These are phyloP conservation scores for Ceratobasidium sp. DNA, from an alignment of 1,284 basidiomycete genomes.

Conservation along the genomic window DNA sequence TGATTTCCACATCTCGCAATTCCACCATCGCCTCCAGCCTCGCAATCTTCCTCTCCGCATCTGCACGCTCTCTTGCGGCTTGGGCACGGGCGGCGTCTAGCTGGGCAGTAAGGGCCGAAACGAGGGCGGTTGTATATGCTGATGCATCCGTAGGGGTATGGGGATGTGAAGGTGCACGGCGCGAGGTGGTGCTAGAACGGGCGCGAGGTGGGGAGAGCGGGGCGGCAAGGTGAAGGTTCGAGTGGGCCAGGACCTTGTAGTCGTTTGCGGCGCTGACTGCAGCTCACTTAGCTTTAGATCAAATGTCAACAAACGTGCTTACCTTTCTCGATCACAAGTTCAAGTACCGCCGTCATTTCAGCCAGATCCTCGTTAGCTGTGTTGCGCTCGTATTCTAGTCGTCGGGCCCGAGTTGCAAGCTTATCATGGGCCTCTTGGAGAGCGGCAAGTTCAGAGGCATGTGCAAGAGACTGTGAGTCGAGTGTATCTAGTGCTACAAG, in stretches of 20 bases:
- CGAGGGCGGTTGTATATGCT: constrained; percentile 31
- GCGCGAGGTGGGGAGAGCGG: constrained; percentile 30
- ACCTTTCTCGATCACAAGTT: constrained; percentile 41
- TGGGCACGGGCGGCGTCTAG: constrained; percentile 30
- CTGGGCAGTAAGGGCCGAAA: constrained; percentile 25
- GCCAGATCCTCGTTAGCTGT: constrained; percentile 36
- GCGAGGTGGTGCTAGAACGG: not conserved
- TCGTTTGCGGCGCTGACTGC: constrained; percentile 39
- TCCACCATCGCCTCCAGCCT: constrained; percentile 35
- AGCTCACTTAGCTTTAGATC: not conserved
- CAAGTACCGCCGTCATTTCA: constrained; percentile 39
- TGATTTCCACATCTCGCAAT: constrained; percentile 30
- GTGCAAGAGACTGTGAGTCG: constrained; percentile 24
- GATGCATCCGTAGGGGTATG: constrained; percentile 13
- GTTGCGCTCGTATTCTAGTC: constrained; percentile 40
- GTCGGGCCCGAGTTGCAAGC: constrained; percentile 25
- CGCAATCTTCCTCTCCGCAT: constrained; percentile 26
- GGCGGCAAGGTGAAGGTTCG: constrained; percentile 25
- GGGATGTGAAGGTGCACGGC: not conserved
- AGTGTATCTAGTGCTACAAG: constrained; percentile 41
- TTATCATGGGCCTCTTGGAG: constrained; percentile 30
- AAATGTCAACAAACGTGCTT: not conserved
- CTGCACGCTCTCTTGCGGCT: constrained; percentile 15
- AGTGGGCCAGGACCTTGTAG: constrained; percentile 39
- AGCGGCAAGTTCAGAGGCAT: constrained; percentile 30